phyloP scores from a whole-genome alignment of 306 rosid species.

The Fragaria vesca region DNA sequence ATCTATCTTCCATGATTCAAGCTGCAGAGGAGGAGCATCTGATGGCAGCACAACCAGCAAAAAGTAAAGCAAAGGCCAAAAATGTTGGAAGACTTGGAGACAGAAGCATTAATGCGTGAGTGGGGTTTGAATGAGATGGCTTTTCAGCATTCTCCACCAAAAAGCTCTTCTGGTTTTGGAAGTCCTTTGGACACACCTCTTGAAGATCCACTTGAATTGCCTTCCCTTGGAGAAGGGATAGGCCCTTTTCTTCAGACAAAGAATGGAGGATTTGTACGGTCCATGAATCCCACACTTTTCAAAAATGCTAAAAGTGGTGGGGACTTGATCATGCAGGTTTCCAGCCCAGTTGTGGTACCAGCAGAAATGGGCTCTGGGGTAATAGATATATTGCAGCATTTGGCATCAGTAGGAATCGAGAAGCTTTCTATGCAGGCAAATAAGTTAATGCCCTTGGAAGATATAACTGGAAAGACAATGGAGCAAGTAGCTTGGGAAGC shows the following conservation, averaged over 20 bases:
- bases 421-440: conserved; percentile 93
- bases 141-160: conserved; percentile 77
- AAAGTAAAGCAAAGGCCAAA: conserved; percentile 58
- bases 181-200: conserved; percentile 56
- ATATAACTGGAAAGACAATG: conserved; percentile 88
- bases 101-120: conserved; percentile 78
- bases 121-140: conserved; percentile 83
- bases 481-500: conserved; percentile 91
- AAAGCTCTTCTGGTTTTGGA: conserved; percentile 53
- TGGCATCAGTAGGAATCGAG: conserved; percentile 85
- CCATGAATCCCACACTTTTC: conserved; percentile 80
- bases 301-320: conserved; percentile 58
- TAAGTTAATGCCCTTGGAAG: conserved; percentile 88
- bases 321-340: conserved; percentile 83
- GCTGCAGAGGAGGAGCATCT: conserved; percentile 49
- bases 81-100: conserved; percentile 75
- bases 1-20: conserved; percentile 36
- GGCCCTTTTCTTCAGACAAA: conserved; percentile 80
- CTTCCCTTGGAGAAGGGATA: conserved; percentile 77
- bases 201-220: conserved; percentile 55
- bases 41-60: conserved; percentile 39
- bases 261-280: conserved; percentile 76
- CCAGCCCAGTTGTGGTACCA: conserved; percentile 83
- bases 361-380: conserved; percentile 93
- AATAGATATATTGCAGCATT: conserved; percentile 66